A percentile compares a stretch with the other conserved stretches of the same genome.
Conservation (phyloP, 306 rosid genomes). For the Gleditsia sinensis region DNA sequence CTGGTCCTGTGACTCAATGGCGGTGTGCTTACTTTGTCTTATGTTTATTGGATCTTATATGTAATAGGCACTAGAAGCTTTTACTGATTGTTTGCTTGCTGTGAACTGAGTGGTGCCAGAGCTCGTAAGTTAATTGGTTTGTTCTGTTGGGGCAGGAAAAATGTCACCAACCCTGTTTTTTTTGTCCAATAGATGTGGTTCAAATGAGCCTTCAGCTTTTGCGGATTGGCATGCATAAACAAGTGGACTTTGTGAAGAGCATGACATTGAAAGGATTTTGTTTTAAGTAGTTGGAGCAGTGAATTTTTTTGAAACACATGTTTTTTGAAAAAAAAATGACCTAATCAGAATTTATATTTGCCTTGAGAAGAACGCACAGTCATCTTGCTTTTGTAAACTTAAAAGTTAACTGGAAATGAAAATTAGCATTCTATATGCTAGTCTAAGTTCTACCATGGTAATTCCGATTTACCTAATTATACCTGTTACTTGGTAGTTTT, state of each 20-base stretch:
- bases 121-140: slow-evolving; percentile 10
- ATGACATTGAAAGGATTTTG: background rate
- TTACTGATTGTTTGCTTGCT: slow-evolving; percentile 18
- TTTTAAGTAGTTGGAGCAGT: slow-evolving; percentile 13
- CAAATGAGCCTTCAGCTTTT: background rate
- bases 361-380: background rate
- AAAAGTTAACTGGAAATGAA: slow-evolving; percentile 4
- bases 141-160: slow-evolving; percentile 9
- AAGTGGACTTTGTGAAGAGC: slow-evolving; percentile 6
- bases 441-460: background rate
- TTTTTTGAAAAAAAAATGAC: slow-evolving; percentile 13
- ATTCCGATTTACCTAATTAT: background rate
- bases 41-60: background rate
- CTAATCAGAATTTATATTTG: background rate
- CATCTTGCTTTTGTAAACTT: slow-evolving; percentile 14
- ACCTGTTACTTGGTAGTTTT: background rate
- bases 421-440: background rate
- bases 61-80: background rate
- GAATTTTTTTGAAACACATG: background rate
- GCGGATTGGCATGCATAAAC: slow-evolving; percentile 2
- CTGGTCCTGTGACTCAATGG: background rate
- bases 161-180: background rate
- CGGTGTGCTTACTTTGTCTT: background rate
- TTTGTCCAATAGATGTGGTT: background rate
- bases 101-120: slow-evolving; percentile 2